Conservation (phyloP, 2,329 filamentous ascomycete genomes). For the Diaporthe sp. region DNA sequence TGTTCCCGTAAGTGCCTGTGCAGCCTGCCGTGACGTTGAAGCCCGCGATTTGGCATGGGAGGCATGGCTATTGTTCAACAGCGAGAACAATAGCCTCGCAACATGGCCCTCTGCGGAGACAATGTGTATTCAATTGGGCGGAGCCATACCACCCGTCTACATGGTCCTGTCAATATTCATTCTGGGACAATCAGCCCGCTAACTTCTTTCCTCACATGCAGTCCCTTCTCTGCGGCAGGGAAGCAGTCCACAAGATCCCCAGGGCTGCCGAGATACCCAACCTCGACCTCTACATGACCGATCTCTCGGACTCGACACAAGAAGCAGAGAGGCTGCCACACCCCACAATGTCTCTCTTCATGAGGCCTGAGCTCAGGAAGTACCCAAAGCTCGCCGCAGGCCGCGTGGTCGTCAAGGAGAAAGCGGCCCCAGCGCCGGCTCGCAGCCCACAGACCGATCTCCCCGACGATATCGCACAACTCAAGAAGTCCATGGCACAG, state of each 20-base stretch:
- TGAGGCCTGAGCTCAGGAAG: slow-evolving; percentile 52
- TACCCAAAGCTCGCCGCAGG: slow-evolving; percentile 42
- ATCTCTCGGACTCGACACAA: slow-evolving; percentile 62
- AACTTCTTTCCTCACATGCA: slow-evolving; percentile 47
- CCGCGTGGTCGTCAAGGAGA: slow-evolving; percentile 42
- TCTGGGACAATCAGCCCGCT: slow-evolving; percentile 6
- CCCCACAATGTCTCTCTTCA: slow-evolving; percentile 65
- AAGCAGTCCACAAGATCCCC: slow-evolving; percentile 49
- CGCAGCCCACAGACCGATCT: slow-evolving; percentile 53
- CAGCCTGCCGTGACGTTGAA: neutral
- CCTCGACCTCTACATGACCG: slow-evolving; percentile 70
- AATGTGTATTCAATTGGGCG: slow-evolving; percentile 18
- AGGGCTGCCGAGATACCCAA: slow-evolving; percentile 59
- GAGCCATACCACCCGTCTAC: neutral
- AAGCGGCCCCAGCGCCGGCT: slow-evolving; percentile 39
- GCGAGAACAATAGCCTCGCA: slow-evolving; percentile 40
- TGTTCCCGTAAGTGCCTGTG: slow-evolving; percentile 68
- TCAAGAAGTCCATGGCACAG: slow-evolving; percentile 61
- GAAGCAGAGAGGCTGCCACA: slow-evolving; percentile 64
- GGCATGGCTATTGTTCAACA: slow-evolving; percentile 36
- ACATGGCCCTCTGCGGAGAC: neutral
- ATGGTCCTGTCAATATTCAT: neutral
- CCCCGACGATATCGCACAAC: slow-evolving; percentile 61
- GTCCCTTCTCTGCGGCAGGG: slow-evolving; percentile 68
- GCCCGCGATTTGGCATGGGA: neutral